phyloP scores from a whole-genome alignment of 371 early-diverging fungal species.

The Catenaria anguillulae region DNA sequence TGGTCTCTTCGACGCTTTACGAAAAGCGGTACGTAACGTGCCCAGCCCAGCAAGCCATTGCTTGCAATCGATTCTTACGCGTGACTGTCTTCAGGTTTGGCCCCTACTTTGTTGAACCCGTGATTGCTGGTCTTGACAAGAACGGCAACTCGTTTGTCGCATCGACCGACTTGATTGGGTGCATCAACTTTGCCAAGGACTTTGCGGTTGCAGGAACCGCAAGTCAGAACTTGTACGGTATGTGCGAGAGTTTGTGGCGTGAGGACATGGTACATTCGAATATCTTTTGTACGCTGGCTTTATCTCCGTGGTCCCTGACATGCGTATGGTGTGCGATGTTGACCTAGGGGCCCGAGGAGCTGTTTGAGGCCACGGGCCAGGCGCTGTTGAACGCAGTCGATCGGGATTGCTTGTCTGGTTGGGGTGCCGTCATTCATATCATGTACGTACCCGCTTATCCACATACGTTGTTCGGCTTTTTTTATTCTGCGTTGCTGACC shows the following conservation, averaged over 20 bases:
- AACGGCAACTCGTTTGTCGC: constrained; percentile 86
- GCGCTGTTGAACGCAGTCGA: constrained; percentile 94
- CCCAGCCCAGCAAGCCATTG: too few relatives aligned
- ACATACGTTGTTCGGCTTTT: neutral
- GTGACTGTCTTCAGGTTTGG: constrained; percentile 77
- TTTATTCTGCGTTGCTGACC: neutral
- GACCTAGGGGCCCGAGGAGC: constrained; percentile 78
- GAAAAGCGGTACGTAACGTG: constrained; percentile 60
- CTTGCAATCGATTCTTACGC: neutral
- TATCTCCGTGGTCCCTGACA: too few relatives aligned
- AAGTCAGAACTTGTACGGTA: constrained; percentile 78
- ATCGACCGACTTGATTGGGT: constrained; percentile 95
- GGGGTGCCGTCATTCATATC: constrained; percentile 95
- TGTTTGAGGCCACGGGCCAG: constrained; percentile 96
- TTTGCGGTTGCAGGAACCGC: constrained; percentile 97
- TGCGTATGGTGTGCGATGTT: neutral
- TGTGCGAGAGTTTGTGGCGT: constrained; percentile 97
- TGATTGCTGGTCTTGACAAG: constrained; percentile 84
- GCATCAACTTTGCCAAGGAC: constrained; percentile 84
- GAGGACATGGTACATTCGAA: constrained; percentile 72
- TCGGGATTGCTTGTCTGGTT: constrained; percentile 95
- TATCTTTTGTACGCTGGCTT: too few relatives aligned
- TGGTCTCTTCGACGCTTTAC: constrained; percentile 97
- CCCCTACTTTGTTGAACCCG: constrained; percentile 90
- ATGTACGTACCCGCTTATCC: constrained; percentile 36